Conservation (phyloP, 805 yeast genomes). For the Metschnikowia arizonensis region DNA sequence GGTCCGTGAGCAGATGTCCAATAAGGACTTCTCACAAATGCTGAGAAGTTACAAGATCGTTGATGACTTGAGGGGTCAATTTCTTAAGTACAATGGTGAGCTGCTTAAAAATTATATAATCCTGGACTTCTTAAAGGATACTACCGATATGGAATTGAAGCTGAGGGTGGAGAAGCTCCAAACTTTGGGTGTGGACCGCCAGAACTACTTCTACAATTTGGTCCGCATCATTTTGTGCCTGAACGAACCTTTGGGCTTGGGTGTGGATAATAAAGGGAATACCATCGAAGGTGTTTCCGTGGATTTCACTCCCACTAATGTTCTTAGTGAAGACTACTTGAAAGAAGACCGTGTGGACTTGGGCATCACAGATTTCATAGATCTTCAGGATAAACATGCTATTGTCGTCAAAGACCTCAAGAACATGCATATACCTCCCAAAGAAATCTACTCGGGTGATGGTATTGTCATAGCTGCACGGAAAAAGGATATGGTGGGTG, state of each 20-base stretch:
- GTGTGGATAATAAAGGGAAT: conserved; percentile 7
- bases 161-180: conserved; percentile 5
- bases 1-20: not conserved
- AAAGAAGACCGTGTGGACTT: conserved; percentile 15
- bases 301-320: not conserved
- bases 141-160: conserved; percentile 9
- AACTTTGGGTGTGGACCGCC: conserved; percentile 8
- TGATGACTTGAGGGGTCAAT: conserved; percentile 10
- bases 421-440: conserved; percentile 23
- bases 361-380: conserved; percentile 17
- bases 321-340: conserved; percentile 8
- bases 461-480: conserved; percentile 37
- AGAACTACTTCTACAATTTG: conserved; percentile 12
- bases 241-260: conserved; percentile 14
- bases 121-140: conserved; percentile 6
- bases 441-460: conserved; percentile 25
- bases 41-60: conserved; percentile 5
- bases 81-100: conserved; percentile 7
- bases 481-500: conserved; percentile 25
- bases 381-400: conserved; percentile 26
- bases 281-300: conserved; percentile 6
- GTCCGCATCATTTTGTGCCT: conserved; percentile 13
- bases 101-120: conserved; percentile 10
- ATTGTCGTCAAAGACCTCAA: conserved; percentile 25
- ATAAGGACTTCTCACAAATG: not conserved